phyloP scores from a whole-genome alignment of 202 grass and related monocot genomes.

The Elaeis oleifera region DNA sequence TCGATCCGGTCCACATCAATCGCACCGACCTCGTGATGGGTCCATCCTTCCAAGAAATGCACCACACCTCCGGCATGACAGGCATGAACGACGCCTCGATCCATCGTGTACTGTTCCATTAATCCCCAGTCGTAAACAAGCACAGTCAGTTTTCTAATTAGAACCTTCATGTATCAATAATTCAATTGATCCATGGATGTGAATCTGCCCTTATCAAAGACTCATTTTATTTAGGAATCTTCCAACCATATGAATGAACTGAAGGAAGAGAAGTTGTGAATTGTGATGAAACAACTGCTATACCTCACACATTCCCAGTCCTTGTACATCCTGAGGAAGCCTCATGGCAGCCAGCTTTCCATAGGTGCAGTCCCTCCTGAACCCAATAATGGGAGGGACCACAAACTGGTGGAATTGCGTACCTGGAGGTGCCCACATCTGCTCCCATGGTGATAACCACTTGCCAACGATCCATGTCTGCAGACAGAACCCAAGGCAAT shows the following conservation, averaged over 20 bases:
- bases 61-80: constrained; percentile 2
- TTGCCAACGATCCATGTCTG: constrained; percentile 90
- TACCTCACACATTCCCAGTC: constrained; percentile 57
- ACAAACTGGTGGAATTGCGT: constrained; percentile 97
- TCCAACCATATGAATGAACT: too few relatives aligned
- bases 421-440: constrained; percentile 56
- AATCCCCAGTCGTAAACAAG: background rate
- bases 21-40: background rate
- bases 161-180: too few relatives aligned
- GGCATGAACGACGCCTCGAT: background rate
- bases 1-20: constrained; percentile 8
- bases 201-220: too few relatives aligned
- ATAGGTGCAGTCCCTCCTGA: constrained; percentile 85
- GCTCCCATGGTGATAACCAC: constrained; percentile 74
- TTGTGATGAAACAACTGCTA: background rate
- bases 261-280: background rate
- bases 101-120: constrained; percentile 5
- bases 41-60: background rate
- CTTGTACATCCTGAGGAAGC: constrained; percentile 51
- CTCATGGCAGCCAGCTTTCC: constrained; percentile 68
- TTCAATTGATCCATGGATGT: too few relatives aligned
- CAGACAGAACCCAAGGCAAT: background rate
- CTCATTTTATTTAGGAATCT: too few relatives aligned
- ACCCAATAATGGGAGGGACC: constrained; percentile 57
- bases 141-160: too few relatives aligned